phyloP scores from a whole-genome alignment of 192 early-diverging fungal species.

The Coemansia sp. region DNA sequence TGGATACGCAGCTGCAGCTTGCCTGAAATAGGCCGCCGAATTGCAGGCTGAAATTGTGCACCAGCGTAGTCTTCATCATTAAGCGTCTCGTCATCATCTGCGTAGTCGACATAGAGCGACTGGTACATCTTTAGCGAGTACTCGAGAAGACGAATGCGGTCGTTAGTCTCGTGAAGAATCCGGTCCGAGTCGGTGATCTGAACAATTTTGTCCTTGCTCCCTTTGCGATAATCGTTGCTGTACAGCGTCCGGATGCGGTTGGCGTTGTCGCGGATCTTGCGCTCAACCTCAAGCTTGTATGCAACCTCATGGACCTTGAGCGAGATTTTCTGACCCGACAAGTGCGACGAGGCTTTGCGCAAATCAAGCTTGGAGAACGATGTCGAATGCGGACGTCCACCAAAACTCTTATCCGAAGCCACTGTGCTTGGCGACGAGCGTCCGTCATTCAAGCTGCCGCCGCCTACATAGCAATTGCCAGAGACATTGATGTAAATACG shows the following conservation, averaged over 20 bases:
- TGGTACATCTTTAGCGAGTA: conserved; percentile 82
- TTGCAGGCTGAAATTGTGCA: conserved; percentile 54
- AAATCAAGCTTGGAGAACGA: conserved; percentile 60
- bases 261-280: conserved; percentile 73
- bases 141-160: conserved; percentile 72
- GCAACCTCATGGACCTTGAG: conserved; percentile 83
- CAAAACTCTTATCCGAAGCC: conserved; percentile 8
- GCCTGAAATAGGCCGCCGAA: conserved; percentile 71
- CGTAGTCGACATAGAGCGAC: conserved; percentile 76
- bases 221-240: conserved; percentile 50
- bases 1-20: conserved; percentile 67
- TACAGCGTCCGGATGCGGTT: conserved; percentile 48
- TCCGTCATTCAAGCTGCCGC: conserved; percentile 21
- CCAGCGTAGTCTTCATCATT: conserved; percentile 18
- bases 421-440: conserved; percentile 25
- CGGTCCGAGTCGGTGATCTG: conserved; percentile 44
- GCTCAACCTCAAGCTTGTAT: conserved; percentile 91
- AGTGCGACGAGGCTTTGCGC: conserved; percentile 65
- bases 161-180: conserved; percentile 61
- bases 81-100: conserved; percentile 67
- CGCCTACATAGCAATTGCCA: conserved; percentile 2
- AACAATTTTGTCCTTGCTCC: conserved; percentile 54
- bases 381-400: conserved; percentile 32
- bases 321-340: conserved; percentile 70
- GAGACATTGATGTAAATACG: neutral